phyloP scores from a whole-genome alignment of 768 basidiomycete genomes.

The Coprinellus micaceus region DNA sequence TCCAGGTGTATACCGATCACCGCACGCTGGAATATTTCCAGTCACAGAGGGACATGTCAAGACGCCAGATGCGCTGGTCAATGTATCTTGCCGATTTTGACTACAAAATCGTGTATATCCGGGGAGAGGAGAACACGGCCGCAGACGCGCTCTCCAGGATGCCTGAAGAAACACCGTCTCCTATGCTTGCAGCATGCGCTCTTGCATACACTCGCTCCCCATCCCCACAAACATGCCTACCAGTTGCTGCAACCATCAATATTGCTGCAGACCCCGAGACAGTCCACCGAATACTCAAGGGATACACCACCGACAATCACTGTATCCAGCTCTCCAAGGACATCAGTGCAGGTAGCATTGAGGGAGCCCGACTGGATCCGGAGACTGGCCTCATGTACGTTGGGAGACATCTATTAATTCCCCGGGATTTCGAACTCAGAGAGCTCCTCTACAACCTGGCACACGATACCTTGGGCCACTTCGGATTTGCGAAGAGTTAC shows the following conservation, averaged over 20 bases:
- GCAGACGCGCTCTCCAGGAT: constrained; percentile 34
- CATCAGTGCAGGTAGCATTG: neutral
- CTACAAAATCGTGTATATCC: constrained; percentile 29
- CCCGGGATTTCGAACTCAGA: constrained; percentile 15
- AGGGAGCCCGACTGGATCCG: neutral
- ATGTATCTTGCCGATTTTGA: constrained; percentile 33
- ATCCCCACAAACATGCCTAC: neutral
- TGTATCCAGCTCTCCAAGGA: neutral
- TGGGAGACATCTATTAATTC: constrained; percentile 20
- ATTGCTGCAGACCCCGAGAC: neutral
- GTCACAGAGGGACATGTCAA: constrained; percentile 28
- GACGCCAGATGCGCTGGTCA: constrained; percentile 27
- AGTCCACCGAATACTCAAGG: neutral
- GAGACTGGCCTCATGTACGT: constrained; percentile 22
- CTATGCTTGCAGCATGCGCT: neutral
- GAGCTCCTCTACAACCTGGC: constrained; percentile 23
- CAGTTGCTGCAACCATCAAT: neutral
- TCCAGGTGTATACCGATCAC: constrained; percentile 34
- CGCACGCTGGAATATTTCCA: constrained; percentile 28
- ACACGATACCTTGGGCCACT: constrained; percentile 30
- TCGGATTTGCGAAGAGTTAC: constrained; percentile 33
- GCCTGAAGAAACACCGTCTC: neutral
- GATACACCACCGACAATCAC: neutral
- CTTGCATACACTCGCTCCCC: neutral
- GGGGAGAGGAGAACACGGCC: constrained; percentile 28